A percentile compares a stretch with the other conserved stretches of the same genome.
These are phyloP conservation scores for Aspergillus baeticus DNA, from an alignment of 495 filamentous ascomycete species.

Conservation along the genomic window DNA sequence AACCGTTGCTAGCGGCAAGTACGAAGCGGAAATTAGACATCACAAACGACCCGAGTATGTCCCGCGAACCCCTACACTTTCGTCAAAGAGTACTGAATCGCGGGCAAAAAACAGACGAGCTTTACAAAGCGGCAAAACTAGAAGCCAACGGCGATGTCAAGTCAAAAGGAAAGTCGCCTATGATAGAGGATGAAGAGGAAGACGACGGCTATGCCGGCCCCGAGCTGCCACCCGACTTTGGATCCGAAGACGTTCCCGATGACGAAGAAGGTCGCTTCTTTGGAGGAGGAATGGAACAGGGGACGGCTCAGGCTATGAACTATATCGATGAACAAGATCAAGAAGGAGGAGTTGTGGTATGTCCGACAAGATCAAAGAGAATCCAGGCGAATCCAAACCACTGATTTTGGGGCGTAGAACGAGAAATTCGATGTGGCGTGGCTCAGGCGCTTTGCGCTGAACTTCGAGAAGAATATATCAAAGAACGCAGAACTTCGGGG, in stretches of 20 bases:
- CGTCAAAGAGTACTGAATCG: too few species aligned
- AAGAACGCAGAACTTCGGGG: constrained; percentile 92
- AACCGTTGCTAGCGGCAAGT: constrained; percentile 40
- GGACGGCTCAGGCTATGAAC: constrained; percentile 83
- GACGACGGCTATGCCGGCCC: constrained; percentile 70
- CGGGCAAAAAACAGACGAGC: constrained; percentile 54
- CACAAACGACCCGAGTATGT: constrained; percentile 67
- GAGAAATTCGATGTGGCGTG: constrained; percentile 84
- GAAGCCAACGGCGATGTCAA: constrained; percentile 59
- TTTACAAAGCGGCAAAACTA: constrained; percentile 86
- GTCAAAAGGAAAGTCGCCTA: constrained; percentile 57
- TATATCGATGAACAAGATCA: constrained; percentile 75
- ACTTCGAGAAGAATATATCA: constrained; percentile 86
- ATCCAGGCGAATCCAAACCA: too few species aligned
- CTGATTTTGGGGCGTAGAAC: constrained; percentile 30
- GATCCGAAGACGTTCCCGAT: constrained; percentile 60
- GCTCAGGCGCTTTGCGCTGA: constrained; percentile 77
- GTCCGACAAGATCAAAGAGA: too few species aligned
- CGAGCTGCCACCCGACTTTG: constrained; percentile 63
- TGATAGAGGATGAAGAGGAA: constrained; percentile 58
- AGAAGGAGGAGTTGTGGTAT: constrained; percentile 52
- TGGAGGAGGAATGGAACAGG: constrained; percentile 80
- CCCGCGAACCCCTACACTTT: constrained; percentile 1
- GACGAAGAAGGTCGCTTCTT: constrained; percentile 96
- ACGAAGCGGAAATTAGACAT: constrained; percentile 79